A percentile compares a stretch with the other conserved stretches of the same genome.
These are phyloP conservation scores for Ichthyophthirius multifiliis DNA, from an alignment of 169 alveolate species.

Conservation along the genomic window DNA sequence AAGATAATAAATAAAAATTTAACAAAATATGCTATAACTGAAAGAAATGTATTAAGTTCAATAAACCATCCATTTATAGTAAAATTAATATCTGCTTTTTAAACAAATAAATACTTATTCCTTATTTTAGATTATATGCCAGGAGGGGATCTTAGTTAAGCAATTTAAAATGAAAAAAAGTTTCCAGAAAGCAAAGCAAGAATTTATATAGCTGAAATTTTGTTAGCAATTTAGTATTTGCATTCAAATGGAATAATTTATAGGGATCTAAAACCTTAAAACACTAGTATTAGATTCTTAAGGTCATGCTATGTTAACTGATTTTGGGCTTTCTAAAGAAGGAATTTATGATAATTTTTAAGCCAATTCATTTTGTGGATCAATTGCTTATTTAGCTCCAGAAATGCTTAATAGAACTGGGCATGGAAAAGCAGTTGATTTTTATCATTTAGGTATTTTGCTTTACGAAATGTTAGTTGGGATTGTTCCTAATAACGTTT, in stretches of 20 bases:
- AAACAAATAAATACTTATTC: constrained; percentile 74
- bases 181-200: constrained; percentile 42
- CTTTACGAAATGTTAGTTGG: constrained; percentile 87
- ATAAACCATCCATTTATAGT: constrained; percentile 83
- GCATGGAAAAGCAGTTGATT: constrained; percentile 87
- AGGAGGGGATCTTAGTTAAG: constrained; percentile 37
- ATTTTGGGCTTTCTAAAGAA: constrained; percentile 85
- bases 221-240: constrained; percentile 61
- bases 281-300: constrained; percentile 81
- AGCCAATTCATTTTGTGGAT: constrained; percentile 74
- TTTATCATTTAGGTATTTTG: constrained; percentile 83
- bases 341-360: constrained; percentile 64
- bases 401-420: constrained; percentile 84
- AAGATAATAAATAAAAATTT: constrained; percentile 64
- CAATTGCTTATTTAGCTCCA: constrained; percentile 83
- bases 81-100: constrained; percentile 79
- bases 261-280: constrained; percentile 78
- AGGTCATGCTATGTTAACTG: constrained; percentile 86
- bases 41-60: constrained; percentile 79
- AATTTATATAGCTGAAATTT: constrained; percentile 63
- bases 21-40: constrained; percentile 84
- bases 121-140: constrained; percentile 61
- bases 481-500: constrained; percentile 72
- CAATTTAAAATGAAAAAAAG: constrained; percentile 24
- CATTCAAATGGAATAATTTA: constrained; percentile 65